Conservation (phyloP, 257 asterid genomes). For the Linderniella brevidens region DNA sequence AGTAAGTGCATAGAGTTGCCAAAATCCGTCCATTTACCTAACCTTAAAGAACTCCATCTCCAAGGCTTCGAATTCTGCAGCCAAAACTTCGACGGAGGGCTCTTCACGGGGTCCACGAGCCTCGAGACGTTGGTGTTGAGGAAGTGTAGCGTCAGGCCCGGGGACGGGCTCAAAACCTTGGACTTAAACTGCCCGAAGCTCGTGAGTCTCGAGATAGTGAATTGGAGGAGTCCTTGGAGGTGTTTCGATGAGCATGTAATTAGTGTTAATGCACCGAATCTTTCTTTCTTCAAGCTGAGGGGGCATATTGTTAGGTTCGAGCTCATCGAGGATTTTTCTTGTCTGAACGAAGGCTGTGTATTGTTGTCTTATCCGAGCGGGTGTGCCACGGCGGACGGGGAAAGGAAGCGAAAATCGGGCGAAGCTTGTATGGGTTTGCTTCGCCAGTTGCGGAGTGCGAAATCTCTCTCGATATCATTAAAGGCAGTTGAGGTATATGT, state of each 20-base stretch:
- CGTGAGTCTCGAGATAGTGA: slow-evolving; percentile 21
- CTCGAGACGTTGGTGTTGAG: slow-evolving; percentile 27
- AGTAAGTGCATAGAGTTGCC: slow-evolving; percentile 20
- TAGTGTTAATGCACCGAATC: slow-evolving; percentile 27
- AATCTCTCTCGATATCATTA: slow-evolving; percentile 21
- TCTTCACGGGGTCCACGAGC: slow-evolving; percentile 29
- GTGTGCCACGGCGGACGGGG: slow-evolving; percentile 8
- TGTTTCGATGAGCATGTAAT: slow-evolving; percentile 21
- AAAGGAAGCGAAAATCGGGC: slow-evolving; percentile 14
- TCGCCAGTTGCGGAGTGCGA: slow-evolving; percentile 16
- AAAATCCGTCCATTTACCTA: slow-evolving; percentile 16
- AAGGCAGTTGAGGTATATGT: slow-evolving; percentile 28
- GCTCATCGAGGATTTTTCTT: slow-evolving; percentile 13
- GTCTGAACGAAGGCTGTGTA: slow-evolving; percentile 22
- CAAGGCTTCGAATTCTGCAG: slow-evolving; percentile 23
- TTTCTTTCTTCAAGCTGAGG: slow-evolving; percentile 17
- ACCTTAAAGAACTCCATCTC: slow-evolving; percentile 20
- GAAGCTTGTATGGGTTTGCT: slow-evolving; percentile 21
- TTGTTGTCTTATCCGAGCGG: slow-evolving; percentile 18
- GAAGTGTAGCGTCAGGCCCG: slow-evolving; percentile 21
- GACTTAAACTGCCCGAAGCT: slow-evolving; percentile 21
- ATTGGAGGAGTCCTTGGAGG: slow-evolving; percentile 43
- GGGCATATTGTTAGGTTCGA: slow-evolving; percentile 24
- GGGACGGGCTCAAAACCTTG: slow-evolving; percentile 14
- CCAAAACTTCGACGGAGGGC: slow-evolving; percentile 13